These are phyloP conservation scores for Immersiella caudata DNA, from an alignment of 495 filamentous ascomycete species.

Conservation along the genomic window DNA sequence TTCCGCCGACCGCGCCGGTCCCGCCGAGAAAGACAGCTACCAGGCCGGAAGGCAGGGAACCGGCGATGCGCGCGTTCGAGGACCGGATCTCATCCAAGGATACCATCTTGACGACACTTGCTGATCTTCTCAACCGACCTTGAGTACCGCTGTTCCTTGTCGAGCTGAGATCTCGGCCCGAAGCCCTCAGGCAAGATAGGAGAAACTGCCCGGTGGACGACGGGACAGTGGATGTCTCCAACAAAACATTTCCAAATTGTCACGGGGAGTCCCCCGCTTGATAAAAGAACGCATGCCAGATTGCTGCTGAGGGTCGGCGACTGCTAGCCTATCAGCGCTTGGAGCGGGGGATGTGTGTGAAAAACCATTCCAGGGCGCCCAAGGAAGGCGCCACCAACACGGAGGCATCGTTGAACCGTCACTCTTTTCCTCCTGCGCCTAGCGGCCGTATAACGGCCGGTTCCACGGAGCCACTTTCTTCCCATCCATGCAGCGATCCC, in stretches of 20 bases:
- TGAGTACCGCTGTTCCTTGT: slow-evolving; percentile 11
- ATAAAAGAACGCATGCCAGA: neutral
- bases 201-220: neutral
- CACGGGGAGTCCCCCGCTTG: neutral
- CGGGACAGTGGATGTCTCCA: too few relatives aligned
- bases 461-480: neutral
- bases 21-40: slow-evolving; percentile 65
- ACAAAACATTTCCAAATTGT: too few relatives aligned
- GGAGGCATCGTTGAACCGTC: neutral
- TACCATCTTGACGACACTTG: slow-evolving; percentile 38
- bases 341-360: neutral
- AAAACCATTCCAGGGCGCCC: too few relatives aligned
- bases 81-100: slow-evolving; percentile 38
- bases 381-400: neutral
- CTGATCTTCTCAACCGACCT: neutral
- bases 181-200: neutral
- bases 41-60: slow-evolving; percentile 43
- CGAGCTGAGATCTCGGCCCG: slow-evolving; percentile 8
- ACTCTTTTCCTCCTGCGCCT: neutral
- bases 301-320: neutral
- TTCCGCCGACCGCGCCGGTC: slow-evolving; percentile 65
- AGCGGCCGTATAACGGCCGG: neutral
- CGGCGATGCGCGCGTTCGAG: slow-evolving; percentile 45
- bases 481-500: neutral
- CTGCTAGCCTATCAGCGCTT: neutral